Evolutionary conservation across 495 filamentous ascomycete species (phyloP).

Genomic region (Neurospora tetrasperma): DNA sequence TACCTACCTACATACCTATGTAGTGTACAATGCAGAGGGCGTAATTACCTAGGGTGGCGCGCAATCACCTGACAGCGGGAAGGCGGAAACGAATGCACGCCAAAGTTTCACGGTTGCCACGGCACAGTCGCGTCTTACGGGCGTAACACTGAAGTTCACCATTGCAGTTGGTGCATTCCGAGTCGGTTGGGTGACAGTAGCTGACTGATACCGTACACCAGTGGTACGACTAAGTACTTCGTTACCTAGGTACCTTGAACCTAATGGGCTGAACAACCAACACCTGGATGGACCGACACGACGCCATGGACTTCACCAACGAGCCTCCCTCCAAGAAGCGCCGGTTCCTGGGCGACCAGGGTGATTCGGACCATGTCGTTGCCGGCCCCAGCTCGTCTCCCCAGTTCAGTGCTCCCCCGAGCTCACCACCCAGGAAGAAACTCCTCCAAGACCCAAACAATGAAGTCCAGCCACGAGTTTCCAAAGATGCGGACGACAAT

Average conservation of each 20-base stretch:
- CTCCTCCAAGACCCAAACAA: constrained; percentile 1
- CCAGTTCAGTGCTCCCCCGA: background rate
- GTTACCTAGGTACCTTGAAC: background rate
- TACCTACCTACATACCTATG: too few relatives aligned
- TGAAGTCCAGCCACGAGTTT: background rate
- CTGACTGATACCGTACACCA: background rate
- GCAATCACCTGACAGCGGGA: constrained; percentile 19
- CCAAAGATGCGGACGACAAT: background rate
- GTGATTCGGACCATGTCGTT: constrained; percentile 21
- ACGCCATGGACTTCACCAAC: constrained; percentile 45
- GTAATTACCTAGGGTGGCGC: background rate
- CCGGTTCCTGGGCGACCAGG: constrained; percentile 62
- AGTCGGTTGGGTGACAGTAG: too few relatives aligned
- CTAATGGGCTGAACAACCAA: constrained; percentile 1
- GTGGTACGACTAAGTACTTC: too few relatives aligned
- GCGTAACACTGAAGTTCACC: constrained; percentile 4
- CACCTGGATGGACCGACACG: background rate
- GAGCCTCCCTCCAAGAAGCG: constrained; percentile 67
- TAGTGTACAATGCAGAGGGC: too few relatives aligned
- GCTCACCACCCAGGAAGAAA: constrained; percentile 1
- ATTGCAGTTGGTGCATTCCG: too few relatives aligned
- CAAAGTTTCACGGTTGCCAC: constrained; percentile 19
- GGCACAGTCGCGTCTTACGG: constrained; percentile 22
- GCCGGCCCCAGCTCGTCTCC: background rate
- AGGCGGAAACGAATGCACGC: constrained; percentile 4